These are phyloP conservation scores for Arachnomyces sp. DNA, from an alignment of 2,329 filamentous ascomycete genomes.

Conservation along the genomic window DNA sequence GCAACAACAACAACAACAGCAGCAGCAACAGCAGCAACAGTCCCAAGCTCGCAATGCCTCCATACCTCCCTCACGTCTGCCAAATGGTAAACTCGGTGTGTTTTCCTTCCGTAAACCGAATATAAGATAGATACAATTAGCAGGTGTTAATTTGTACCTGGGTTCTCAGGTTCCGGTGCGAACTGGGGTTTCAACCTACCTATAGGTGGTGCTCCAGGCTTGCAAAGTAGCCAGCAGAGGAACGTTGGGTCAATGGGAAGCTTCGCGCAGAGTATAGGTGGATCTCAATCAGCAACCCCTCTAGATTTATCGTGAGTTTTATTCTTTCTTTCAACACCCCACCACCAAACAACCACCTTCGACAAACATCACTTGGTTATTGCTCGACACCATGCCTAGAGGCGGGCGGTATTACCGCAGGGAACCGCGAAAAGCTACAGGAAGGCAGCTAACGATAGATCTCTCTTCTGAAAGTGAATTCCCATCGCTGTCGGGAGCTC, in stretches of 20 bases:
- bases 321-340: too few species aligned
- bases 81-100: constrained; percentile 49
- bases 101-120: constrained; percentile 1
- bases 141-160: constrained; percentile 3
- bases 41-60: constrained; percentile 38
- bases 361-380: background rate
- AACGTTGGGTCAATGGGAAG: constrained; percentile 44
- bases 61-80: constrained; percentile 41
- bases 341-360: constrained; percentile 7
- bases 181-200: constrained; percentile 52
- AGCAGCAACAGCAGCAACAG: constrained; percentile 34
- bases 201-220: constrained; percentile 44
- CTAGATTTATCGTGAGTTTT: constrained; percentile 50
- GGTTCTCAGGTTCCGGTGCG: constrained; percentile 41
- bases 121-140: too few species aligned
- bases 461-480: constrained; percentile 46
- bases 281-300: constrained; percentile 45
- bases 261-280: constrained; percentile 49
- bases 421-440: background rate
- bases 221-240: constrained; percentile 44
- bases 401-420: background rate
- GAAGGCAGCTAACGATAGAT: constrained; percentile 9
- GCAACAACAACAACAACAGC: constrained; percentile 31
- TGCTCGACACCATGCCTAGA: background rate
- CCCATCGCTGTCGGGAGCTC: constrained; percentile 50